Evolutionary conservation across 768 basidiomycete species (phyloP), one percentile per base, ranked within the genome.

Genomic region (Pleurotus salmoneostramineus): DNA sequence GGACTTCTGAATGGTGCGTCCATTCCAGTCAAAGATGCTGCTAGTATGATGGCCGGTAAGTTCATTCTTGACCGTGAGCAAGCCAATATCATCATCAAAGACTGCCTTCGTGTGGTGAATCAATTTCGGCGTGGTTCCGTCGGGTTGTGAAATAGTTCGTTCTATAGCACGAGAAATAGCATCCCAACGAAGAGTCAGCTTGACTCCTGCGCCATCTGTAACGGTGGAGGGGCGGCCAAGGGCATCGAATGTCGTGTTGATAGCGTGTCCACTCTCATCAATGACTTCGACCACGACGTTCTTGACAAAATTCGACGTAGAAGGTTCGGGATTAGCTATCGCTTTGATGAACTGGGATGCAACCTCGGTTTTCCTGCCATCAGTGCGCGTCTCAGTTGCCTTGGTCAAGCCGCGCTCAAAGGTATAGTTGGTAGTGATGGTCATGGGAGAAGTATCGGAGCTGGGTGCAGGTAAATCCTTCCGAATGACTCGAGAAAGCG

Each of bases 241-340:
- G 11, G 15, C 52, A 21, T 54, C 52, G 17, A 15, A 54, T 3
- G 5, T 42, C 5, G 52, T 54, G 37, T 43, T 37, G 27, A 54
- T 40, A 6, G 52, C 21, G 7, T 54, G 36, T 14, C n/a, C 35
- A 3, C 40, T 40, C 27, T 54, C 52, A 27, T 42, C 36, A 14
- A 54, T 40, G 37, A 31, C 40, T 54, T 54, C 52, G 15, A 42
- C 21, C 21, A 31, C 11, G 37, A 54, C n/a, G n/a, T 43, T 54
- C 40, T 42, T 37, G 15, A 43, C 31, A 40, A 54, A 43, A 32
- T 54, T 54, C 12, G 34, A 37, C n/a, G 36, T 31, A n/a, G 52
- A 27, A n/a, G 52, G 52, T 10, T 54, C 36, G 7, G 52, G 52
- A n/a, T 54, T 54, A 32, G 52, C 37, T n/a, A 54, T 11, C 21